Evolutionary conservation across 2,329 filamentous ascomycete genomes (phyloP).

Genomic region (Gyromitra esculenta): DNA sequence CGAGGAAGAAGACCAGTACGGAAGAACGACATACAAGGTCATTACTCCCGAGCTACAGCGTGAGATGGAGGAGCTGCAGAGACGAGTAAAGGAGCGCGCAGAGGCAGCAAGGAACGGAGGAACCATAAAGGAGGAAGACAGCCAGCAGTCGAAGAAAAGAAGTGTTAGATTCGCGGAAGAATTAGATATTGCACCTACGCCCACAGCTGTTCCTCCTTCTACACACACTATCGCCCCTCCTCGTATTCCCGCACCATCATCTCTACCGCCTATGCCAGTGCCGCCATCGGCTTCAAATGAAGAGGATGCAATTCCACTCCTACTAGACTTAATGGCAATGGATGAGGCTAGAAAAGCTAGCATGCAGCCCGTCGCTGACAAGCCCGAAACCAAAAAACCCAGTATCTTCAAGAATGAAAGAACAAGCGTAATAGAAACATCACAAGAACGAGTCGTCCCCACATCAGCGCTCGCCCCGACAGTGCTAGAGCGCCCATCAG

Average conservation of each 20-base stretch:
- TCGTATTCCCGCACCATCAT: neutral
- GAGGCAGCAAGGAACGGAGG: slow-evolving; percentile 67
- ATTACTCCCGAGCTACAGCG: slow-evolving; percentile 78
- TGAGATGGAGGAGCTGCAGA: slow-evolving; percentile 86
- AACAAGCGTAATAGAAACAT: neutral
- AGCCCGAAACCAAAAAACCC: slow-evolving; percentile 27
- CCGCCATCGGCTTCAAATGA: slow-evolving; percentile 47
- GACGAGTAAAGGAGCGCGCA: slow-evolving; percentile 71
- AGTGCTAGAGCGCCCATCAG: slow-evolving; percentile 44
- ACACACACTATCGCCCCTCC: neutral
- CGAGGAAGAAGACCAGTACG: slow-evolving; percentile 66
- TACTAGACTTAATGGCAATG: slow-evolving; percentile 53
- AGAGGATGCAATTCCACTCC: slow-evolving; percentile 54
- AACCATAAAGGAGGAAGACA: slow-evolving; percentile 58
- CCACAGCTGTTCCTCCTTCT: slow-evolving; percentile 51
- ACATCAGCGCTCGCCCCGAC: slow-evolving; percentile 30
- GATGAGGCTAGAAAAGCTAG: slow-evolving; percentile 46
- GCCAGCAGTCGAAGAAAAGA: slow-evolving; percentile 66
- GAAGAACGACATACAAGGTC: slow-evolving; percentile 73
- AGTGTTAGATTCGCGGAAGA: slow-evolving; percentile 81
- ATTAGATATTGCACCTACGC: slow-evolving; percentile 73
- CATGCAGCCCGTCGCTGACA: neutral
- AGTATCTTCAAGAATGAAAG: slow-evolving; percentile 51
- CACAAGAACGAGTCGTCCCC: slow-evolving; percentile 29
- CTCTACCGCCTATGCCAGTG: slow-evolving; percentile 35